A percentile compares a stretch with the other conserved stretches of the same genome.
Evolutionary conservation across 192 early-diverging fungal genomes (phyloP).

Genomic region (Coemansia sp.): DNA sequence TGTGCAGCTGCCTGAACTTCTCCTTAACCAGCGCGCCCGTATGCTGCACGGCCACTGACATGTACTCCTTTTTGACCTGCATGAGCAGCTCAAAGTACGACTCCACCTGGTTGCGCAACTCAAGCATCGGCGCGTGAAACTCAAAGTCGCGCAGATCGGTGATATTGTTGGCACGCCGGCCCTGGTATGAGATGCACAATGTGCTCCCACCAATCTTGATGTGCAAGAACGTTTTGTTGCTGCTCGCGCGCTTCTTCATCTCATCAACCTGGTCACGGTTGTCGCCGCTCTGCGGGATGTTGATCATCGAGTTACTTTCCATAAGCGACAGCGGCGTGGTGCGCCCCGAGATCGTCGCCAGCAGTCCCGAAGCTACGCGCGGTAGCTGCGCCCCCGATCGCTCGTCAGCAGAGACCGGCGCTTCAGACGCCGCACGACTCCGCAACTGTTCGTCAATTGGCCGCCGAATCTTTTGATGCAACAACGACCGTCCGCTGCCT

Average conservation of each 20-base stretch:
- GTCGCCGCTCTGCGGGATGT: constrained; percentile 28
- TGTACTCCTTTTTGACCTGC: constrained; percentile 53
- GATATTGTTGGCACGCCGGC: constrained; percentile 51
- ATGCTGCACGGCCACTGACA: constrained; percentile 48
- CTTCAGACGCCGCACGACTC: not conserved
- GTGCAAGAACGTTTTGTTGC: constrained; percentile 86
- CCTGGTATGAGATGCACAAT: constrained; percentile 83
- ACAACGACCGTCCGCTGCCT: not conserved
- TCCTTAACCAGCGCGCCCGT: constrained; percentile 53
- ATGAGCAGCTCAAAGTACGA: constrained; percentile 53
- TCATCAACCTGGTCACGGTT: constrained; percentile 59
- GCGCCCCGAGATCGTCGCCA: constrained; percentile 26
- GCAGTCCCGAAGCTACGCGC: constrained; percentile 14
- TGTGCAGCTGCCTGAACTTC: constrained; percentile 51
- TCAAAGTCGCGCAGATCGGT: constrained; percentile 51
- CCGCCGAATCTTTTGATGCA: not conserved
- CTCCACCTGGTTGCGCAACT: constrained; percentile 52
- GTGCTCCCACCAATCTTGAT: constrained; percentile 82
- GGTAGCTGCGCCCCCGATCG: constrained; percentile 5
- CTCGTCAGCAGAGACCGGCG: not conserved
- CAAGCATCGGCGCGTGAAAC: constrained; percentile 47
- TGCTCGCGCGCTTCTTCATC: constrained; percentile 81
- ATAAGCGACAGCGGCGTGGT: constrained; percentile 26
- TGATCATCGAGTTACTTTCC: constrained; percentile 34
- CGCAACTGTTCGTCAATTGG: not conserved